Conservation (phyloP, 371 early-diverging fungal species). For the Syncephalis plumigaleata region DNA sequence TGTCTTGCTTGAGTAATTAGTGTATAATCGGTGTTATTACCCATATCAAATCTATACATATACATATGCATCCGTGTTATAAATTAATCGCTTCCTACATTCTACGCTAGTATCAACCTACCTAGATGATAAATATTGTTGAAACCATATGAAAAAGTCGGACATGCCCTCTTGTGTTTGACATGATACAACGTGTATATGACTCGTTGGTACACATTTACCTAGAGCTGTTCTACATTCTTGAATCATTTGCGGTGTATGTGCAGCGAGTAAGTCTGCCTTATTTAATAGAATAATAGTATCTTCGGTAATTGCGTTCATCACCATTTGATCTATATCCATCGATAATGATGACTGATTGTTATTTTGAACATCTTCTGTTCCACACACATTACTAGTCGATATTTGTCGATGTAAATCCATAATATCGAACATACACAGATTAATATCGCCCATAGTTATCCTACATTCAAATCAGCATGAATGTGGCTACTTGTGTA, state of each 20-base stretch:
- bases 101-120: conserved; percentile 9
- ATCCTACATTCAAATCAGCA: not conserved
- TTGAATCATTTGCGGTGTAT: conserved; percentile 1
- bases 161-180: conserved; percentile 37
- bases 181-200: conserved; percentile 38
- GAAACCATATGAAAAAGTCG: conserved; percentile 26
- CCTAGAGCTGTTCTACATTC: conserved; percentile 2
- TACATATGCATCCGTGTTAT: not conserved
- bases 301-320: conserved; percentile 23
- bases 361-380: no score
- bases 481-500: no score
- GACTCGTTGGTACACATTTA: conserved; percentile 5
- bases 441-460: conserved; percentile 22
- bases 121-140: conserved; percentile 25
- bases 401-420: conserved; percentile 1
- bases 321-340: conserved; percentile 21
- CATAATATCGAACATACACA: conserved; percentile 21
- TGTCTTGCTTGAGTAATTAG: conserved; percentile 61
- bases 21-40: conserved; percentile 16
- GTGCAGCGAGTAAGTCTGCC: conserved; percentile 19
- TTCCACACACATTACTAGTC: no score
- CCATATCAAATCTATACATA: conserved; percentile 25
- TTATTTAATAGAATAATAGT: conserved; percentile 55
- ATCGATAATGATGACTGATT: no score
- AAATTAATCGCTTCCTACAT: no score